These are phyloP conservation scores for Apophysomyces ossiformis DNA, from an alignment of 371 early-diverging fungal species.

Conservation along the genomic window DNA sequence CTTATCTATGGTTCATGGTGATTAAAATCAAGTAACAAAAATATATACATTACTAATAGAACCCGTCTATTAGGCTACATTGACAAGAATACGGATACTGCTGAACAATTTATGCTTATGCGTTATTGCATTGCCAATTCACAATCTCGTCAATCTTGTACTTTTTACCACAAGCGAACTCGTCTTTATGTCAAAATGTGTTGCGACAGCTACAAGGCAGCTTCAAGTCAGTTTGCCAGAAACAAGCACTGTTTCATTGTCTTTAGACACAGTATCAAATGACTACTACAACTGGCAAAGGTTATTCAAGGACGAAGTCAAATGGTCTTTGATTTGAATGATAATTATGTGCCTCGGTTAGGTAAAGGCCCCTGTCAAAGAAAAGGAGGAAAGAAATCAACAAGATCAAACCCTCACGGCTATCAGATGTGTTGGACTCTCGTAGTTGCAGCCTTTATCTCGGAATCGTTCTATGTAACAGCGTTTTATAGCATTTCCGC, in stretches of 20 bases:
- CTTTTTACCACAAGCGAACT: conserved; percentile 21
- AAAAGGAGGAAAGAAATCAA: background rate
- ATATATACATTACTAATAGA: background rate
- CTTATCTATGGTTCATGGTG: conserved; percentile 26
- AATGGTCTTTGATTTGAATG: conserved; percentile 44
- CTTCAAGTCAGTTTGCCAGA: conserved; percentile 4
- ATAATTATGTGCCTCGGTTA: conserved; percentile 44
- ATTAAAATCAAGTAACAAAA: background rate
- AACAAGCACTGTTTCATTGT: background rate
- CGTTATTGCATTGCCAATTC: conserved; percentile 25
- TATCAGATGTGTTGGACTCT: conserved; percentile 26
- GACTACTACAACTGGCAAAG: conserved; percentile 52
- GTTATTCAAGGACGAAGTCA: conserved; percentile 45
- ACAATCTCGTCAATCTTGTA: conserved; percentile 27
- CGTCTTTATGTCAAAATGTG: conserved; percentile 24
- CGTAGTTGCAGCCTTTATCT: conserved; percentile 22
- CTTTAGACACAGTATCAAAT: background rate
- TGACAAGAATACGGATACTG: background rate
- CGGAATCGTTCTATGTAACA: conserved; percentile 20
- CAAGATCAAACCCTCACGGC: background rate
- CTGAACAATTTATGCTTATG: conserved; percentile 22
- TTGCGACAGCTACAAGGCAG: conserved; percentile 10
- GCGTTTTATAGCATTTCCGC: conserved; percentile 15
- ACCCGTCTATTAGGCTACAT: conserved; percentile 8
- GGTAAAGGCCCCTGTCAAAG: conserved; percentile 31